Percentiles rank a stretch among this genome's conserved stretches.
Evolutionary conservation across 192 early-diverging fungal species (phyloP).

Genomic region (Spizellomyces punctatus): DNA sequence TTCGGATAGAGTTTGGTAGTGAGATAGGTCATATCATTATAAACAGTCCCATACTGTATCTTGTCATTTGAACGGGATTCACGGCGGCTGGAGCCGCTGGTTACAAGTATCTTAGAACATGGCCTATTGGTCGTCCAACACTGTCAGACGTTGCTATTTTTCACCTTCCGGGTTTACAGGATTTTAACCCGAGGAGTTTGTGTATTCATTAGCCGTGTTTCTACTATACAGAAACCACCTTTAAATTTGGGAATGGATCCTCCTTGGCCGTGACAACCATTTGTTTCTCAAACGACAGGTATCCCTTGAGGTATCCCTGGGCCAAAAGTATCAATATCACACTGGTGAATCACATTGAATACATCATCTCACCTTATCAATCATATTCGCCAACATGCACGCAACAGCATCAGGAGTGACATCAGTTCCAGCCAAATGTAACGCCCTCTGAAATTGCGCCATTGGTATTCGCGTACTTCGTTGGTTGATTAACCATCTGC

Average conservation of each 20-base stretch:
- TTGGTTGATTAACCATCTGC: constrained; percentile 55
- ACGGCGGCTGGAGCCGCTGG: too few relatives aligned
- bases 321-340: not conserved
- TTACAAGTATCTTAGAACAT: too few relatives aligned
- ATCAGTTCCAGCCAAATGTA: constrained; percentile 59
- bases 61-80: too few relatives aligned
- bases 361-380: constrained; percentile 66
- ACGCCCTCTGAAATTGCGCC: constrained; percentile 60
- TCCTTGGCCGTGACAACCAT: constrained; percentile 74
- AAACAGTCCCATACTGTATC: too few relatives aligned
- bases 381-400: constrained; percentile 87
- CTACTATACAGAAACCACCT: constrained; percentile 13
- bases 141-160: too few relatives aligned
- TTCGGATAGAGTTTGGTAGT: too few relatives aligned
- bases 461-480: constrained; percentile 64
- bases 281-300: constrained; percentile 78
- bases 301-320: constrained; percentile 84
- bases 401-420: constrained; percentile 75
- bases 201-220: not conserved
- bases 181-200: not conserved
- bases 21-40: too few relatives aligned
- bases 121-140: too few relatives aligned
- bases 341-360: not conserved
- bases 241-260: constrained; percentile 75
- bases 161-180: not conserved